Evolutionary conservation across 129 eudicot genomes (phyloP).

Genomic region (Saposhnikovia divaricata): DNA sequence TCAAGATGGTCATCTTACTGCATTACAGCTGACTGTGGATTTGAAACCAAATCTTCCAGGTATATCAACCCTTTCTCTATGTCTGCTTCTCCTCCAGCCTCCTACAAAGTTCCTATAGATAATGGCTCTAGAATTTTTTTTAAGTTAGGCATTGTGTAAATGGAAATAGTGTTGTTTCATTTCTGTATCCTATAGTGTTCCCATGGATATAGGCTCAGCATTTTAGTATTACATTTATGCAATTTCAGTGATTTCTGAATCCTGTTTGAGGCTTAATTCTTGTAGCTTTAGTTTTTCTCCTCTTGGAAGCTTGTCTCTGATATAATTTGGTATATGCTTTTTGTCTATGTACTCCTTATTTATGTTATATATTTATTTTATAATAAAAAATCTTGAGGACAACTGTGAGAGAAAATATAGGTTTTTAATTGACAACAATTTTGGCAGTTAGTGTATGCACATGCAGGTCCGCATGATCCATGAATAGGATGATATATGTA

Average conservation of each 20-base stretch:
- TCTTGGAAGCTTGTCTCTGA: neutral
- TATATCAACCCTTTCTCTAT: constrained; percentile 15
- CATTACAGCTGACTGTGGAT: constrained; percentile 78
- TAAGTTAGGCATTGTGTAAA: neutral
- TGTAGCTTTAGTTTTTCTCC: neutral
- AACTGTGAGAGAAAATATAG: neutral
- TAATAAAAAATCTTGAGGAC: neutral
- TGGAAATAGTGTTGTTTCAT: neutral
- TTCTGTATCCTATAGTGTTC: too few species aligned
- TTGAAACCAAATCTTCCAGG: constrained; percentile 82
- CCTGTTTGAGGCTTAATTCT: neutral
- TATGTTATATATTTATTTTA: neutral
- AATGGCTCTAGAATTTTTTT: neutral
- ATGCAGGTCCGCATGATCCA: constrained; percentile 1
- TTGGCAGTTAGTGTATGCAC: neutral
- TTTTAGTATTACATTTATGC: neutral
- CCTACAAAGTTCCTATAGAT: neutral
- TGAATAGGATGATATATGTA: neutral
- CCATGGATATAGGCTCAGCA: neutral
- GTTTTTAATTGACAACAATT: neutral
- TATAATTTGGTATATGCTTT: neutral
- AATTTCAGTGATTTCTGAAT: neutral
- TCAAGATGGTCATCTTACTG: constrained; percentile 36
- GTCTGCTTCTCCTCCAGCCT: neutral
- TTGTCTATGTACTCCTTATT: neutral